Conservation (phyloP, 1,139 yeast species). For the Geotrichum armillariae region DNA sequence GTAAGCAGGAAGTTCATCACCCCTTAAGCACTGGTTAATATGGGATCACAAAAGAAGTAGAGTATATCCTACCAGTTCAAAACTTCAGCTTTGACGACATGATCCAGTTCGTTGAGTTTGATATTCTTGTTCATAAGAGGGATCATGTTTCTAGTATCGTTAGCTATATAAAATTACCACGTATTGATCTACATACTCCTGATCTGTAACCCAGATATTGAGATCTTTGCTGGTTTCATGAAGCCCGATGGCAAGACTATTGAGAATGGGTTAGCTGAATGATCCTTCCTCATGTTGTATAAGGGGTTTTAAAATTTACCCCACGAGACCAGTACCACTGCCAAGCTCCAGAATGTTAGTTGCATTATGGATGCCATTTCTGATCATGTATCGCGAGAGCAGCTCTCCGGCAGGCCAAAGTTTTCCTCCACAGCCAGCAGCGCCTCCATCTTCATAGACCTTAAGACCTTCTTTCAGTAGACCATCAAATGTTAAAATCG, state of each 20-base stretch:
- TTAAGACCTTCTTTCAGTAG: slow-evolving; percentile 40
- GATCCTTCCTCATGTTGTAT: neutral
- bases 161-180: slow-evolving; percentile 5
- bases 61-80: slow-evolving; percentile 44
- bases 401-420: slow-evolving; percentile 61
- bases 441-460: slow-evolving; percentile 56
- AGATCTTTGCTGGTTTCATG: slow-evolving; percentile 36
- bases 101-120: slow-evolving; percentile 41
- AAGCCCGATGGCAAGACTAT: slow-evolving; percentile 39
- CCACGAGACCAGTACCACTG: slow-evolving; percentile 58
- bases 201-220: slow-evolving; percentile 47
- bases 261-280: no score
- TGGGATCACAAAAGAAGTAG: neutral
- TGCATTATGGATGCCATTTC: slow-evolving; percentile 31
- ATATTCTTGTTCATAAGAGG: slow-evolving; percentile 50
- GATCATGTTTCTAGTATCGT: slow-evolving; percentile 39
- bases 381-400: slow-evolving; percentile 46
- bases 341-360: slow-evolving; percentile 51
- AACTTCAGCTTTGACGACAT: slow-evolving; percentile 43
- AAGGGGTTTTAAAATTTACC: slow-evolving; percentile 30
- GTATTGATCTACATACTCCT: slow-evolving; percentile 29
- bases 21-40: slow-evolving; percentile 34
- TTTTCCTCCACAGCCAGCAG: slow-evolving; percentile 59
- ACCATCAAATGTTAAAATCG: slow-evolving; percentile 46
- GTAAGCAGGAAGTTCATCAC: slow-evolving; percentile 44